Evolutionary conservation across 306 rosid species (phyloP).

Genomic region (Vigna nakashimae): DNA sequence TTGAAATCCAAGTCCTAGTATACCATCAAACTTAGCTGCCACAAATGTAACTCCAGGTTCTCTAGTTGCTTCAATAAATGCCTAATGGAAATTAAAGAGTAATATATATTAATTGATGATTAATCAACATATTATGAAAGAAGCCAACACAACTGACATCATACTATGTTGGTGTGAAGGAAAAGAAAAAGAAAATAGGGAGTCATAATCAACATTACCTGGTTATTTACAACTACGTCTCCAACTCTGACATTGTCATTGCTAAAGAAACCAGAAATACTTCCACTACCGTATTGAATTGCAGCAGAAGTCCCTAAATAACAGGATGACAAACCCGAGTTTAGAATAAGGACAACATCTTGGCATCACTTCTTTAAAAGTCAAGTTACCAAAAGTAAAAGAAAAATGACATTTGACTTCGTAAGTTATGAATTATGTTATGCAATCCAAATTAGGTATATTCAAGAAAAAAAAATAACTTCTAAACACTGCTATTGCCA

Average conservation of each 20-base stretch:
- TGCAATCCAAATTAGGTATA: constrained; percentile 16
- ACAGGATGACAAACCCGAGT: constrained; percentile 10
- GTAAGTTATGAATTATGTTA: background rate
- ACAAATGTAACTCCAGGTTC: constrained; percentile 76
- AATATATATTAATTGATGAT: constrained; percentile 21
- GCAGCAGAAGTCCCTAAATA: constrained; percentile 82
- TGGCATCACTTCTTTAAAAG: constrained; percentile 1
- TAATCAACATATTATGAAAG: constrained; percentile 25
- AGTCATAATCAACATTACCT: constrained; percentile 56
- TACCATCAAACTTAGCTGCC: constrained; percentile 86
- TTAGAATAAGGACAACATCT: constrained; percentile 4
- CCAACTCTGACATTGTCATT: constrained; percentile 77
- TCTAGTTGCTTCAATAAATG: constrained; percentile 83
- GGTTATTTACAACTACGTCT: constrained; percentile 64
- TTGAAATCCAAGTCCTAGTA: constrained; percentile 93
- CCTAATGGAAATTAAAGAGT: constrained; percentile 54
- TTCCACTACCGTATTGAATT: constrained; percentile 85
- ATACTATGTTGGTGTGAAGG: background rate
- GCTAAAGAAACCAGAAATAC: constrained; percentile 92
- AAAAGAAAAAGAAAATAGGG: constrained; percentile 18
- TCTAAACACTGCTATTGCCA: background rate
- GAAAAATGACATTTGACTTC: background rate
- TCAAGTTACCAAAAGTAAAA: constrained; percentile 4
- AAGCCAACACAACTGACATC: constrained; percentile 25
- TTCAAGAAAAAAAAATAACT: background rate